Evolutionary conservation across 1,284 basidiomycete species (phyloP).

Genomic region (Megacollybia platyphylla): DNA sequence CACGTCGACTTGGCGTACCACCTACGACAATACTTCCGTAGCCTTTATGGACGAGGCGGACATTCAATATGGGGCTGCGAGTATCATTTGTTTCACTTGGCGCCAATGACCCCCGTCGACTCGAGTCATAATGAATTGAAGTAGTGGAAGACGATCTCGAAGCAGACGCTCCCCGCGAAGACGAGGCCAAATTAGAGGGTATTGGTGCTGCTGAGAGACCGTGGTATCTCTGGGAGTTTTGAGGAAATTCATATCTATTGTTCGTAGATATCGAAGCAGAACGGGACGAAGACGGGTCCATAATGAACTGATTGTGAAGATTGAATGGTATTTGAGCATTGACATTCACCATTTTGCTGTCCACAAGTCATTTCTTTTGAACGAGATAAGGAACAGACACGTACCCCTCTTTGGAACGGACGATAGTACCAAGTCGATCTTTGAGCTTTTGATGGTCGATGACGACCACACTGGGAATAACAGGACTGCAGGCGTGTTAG

Average conservation of each 20-base stretch:
- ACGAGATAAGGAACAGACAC: constrained; percentile 12
- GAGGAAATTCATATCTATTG: neutral
- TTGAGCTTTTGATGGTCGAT: constrained; percentile 41
- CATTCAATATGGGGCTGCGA: neutral
- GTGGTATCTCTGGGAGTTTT: neutral
- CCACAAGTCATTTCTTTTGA: constrained; percentile 2
- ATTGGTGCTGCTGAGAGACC: neutral
- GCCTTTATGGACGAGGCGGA: neutral
- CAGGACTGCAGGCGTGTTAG: neutral
- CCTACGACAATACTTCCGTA: neutral
- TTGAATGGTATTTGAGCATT: constrained; percentile 53
- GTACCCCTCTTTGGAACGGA: constrained; percentile 52
- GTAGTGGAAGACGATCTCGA: neutral
- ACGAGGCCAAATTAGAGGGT: neutral
- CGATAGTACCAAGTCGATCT: constrained; percentile 42
- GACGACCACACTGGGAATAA: constrained; percentile 12
- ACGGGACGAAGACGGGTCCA: constrained; percentile 23
- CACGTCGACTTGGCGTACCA: neutral
- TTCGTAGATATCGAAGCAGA: constrained; percentile 14
- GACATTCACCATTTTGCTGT: constrained; percentile 65
- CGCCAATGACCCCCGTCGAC: neutral
- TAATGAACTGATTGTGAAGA: constrained; percentile 33
- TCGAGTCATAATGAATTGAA: neutral
- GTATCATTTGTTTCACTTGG: neutral
- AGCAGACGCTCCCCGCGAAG: neutral